Conservation (phyloP, 2,329 filamentous ascomycete species). For the Arthroderma sp. region DNA sequence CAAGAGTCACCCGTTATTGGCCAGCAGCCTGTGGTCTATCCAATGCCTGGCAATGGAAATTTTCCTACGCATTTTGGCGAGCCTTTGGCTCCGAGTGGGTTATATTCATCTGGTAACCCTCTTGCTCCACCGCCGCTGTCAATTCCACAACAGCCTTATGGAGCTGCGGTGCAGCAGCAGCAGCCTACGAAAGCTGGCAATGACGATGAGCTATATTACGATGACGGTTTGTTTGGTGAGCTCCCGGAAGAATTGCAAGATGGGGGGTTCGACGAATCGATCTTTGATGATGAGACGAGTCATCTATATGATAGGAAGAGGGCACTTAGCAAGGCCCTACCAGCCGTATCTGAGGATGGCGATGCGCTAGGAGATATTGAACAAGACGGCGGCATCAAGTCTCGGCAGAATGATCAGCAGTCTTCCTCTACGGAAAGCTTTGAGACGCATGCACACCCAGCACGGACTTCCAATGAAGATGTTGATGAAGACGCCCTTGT, state of each 20-base stretch:
- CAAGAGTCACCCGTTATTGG: background rate
- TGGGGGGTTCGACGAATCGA: conserved; percentile 34
- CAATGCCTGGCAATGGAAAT: background rate
- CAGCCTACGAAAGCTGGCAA: conserved; percentile 12
- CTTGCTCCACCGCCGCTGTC: background rate
- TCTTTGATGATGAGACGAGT: conserved; percentile 36
- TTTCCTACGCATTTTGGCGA: background rate
- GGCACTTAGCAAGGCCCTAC: background rate
- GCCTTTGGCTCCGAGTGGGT: background rate
- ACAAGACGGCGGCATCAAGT: too few relatives aligned
- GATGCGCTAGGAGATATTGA: too few relatives aligned
- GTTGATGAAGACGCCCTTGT: conserved; percentile 13
- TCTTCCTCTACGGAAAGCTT: too few relatives aligned
- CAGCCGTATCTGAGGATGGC: too few relatives aligned
- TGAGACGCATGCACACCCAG: too few relatives aligned
- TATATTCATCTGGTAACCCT: background rate
- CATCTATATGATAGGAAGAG: conserved; percentile 30
- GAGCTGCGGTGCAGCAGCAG: background rate
- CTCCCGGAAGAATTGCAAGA: conserved; percentile 19
- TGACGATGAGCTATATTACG: conserved; percentile 35
- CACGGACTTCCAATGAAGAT: too few relatives aligned
- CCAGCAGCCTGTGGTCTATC: background rate
- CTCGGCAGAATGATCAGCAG: too few relatives aligned
- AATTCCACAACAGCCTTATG: background rate
- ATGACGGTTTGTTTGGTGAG: conserved; percentile 33